Evolutionary conservation across 106 monocot genomes (phyloP), one percentile per base, ranked within the genome.

Genomic region (Agapanthus africanus): DNA sequence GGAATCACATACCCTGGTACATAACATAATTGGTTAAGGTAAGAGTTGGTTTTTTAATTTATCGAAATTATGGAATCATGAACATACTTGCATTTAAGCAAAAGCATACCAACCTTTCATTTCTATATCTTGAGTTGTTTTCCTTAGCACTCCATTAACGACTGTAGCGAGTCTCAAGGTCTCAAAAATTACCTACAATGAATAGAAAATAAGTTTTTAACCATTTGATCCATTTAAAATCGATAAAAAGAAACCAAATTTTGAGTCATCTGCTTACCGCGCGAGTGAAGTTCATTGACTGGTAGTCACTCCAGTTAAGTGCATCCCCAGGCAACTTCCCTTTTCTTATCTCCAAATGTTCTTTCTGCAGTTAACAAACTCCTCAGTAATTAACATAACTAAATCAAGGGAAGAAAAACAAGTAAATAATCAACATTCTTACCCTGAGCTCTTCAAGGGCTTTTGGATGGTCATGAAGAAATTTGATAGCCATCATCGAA

Each of bases 401-500:
- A 15, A 34, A 32, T 14, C 10, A n/a, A 68, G 25, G 69, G 19
- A 26, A 14, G 7, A 60, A 67, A 32, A 66, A 6, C n/a, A 46
- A 61, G 11, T 33, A 21, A 28, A 1, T 23, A 19, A 1, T 35
- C 3, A 4, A 28, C 14, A 13, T 42, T 59, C 62, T 74, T 85
- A 97, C 97, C 78, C 90, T 80, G 42, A 99, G 78, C 77, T 90
- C 77, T 64, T 90, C 75, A 59, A 99, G 83, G 71, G 86, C 97
- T 70, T 38, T 87, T 4, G 97, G 92, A 33, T 99, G 80, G 59
- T 87, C 92, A 63, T 77, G 84, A 41, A 99, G 90, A 64, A 87
- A 99, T 61, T 92, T 92, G 67, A 99, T 70, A 56, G 81, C 82
- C 97, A 99, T 99, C 97, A 92, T 99, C 28, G 90, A 74, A 64